These are phyloP conservation scores for Elymus sibiricus DNA, from an alignment of 176 grass and related monocot genomes.

Conservation along the genomic window DNA sequence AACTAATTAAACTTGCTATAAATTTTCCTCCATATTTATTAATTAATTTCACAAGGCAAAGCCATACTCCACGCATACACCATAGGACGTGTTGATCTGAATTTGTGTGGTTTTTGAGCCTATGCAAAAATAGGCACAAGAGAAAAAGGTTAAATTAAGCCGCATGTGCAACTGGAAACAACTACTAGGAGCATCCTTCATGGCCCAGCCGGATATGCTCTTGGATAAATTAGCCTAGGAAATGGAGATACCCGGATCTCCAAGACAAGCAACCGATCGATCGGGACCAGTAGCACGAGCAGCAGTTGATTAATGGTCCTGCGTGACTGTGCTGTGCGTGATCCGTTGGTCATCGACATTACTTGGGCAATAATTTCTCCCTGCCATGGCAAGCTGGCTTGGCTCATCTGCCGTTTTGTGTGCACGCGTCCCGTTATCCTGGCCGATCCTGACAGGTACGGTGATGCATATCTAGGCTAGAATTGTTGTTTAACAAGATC, in stretches of 20 bases:
- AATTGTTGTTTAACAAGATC: not conserved
- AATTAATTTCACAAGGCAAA: too few species aligned
- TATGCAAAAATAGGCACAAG: too few species aligned
- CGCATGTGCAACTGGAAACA: too few species aligned
- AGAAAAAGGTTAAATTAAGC: too few species aligned
- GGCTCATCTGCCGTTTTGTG: not conserved
- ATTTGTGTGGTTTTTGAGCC: too few species aligned
- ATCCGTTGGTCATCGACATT: not conserved
- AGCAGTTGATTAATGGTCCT: not conserved
- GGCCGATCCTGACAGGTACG: not conserved
- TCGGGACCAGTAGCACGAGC: not conserved
- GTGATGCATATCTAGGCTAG: too few species aligned
- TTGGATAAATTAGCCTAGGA: not conserved
- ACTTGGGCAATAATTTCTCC: not conserved
- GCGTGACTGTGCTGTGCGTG: not conserved
- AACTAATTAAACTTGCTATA: not conserved
- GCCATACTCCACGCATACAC: too few species aligned
- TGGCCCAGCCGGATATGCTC: not conserved
- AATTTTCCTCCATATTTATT: not conserved
- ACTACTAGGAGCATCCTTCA: not conserved
- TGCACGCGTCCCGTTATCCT: accelerated
- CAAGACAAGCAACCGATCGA: not conserved
- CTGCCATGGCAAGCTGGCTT: not conserved
- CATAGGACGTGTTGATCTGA: too few species aligned
- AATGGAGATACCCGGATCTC: not conserved